phyloP scores from a whole-genome alignment of 306 rosid genomes.

The Calophaca sinica region DNA sequence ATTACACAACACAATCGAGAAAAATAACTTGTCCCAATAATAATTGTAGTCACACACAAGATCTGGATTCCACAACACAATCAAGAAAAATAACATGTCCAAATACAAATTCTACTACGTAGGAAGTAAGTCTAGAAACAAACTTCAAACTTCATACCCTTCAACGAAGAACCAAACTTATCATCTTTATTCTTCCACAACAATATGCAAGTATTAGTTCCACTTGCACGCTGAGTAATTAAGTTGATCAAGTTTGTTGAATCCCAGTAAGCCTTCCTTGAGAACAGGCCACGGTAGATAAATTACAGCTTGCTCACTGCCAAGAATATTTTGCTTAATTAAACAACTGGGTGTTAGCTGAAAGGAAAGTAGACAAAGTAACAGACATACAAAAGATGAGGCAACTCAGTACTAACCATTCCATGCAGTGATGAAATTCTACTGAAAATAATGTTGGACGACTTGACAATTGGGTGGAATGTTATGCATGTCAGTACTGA shows the following conservation, averaged over 20 bases:
- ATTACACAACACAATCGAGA: too few relatives aligned
- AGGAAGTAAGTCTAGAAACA: background rate
- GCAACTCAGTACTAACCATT: conserved; percentile 8
- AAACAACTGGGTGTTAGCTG: background rate
- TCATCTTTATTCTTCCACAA: background rate
- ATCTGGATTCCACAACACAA: background rate
- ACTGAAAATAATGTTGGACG: background rate
- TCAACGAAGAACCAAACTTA: too few relatives aligned
- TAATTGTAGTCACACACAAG: too few relatives aligned
- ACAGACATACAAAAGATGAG: background rate
- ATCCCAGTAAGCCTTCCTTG: background rate
- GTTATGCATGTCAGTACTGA: background rate
- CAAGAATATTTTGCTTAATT: background rate
- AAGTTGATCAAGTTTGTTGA: background rate
- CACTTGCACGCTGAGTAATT: background rate
- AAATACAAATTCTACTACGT: background rate
- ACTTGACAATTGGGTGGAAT: conserved; percentile 10
- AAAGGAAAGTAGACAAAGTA: background rate
- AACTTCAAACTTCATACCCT: background rate
- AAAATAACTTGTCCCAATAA: too few relatives aligned
- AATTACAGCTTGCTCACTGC: conserved; percentile 12
- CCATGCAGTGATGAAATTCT: conserved; percentile 8
- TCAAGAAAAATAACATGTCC: background rate
- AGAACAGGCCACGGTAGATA: background rate
- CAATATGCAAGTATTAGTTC: background rate